These are phyloP conservation scores for Arthrinium puccinioides DNA, from an alignment of 2,329 filamentous ascomycete genomes.

Conservation along the genomic window DNA sequence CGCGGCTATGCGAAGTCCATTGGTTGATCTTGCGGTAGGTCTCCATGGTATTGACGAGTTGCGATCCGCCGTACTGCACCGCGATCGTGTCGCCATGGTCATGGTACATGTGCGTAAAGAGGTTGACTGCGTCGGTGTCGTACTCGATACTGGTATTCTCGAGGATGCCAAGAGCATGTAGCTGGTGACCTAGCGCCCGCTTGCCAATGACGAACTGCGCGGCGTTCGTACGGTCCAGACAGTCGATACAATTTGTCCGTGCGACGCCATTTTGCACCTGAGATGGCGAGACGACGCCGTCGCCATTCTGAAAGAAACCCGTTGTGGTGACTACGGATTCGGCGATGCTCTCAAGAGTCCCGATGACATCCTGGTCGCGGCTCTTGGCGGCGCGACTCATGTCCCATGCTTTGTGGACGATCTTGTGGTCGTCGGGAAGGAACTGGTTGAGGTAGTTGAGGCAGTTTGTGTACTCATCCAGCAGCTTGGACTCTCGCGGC, in stretches of 20 bases:
- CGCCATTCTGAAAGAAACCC: conserved; percentile 92
- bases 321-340: conserved; percentile 80
- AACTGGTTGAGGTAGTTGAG: conserved; percentile 94
- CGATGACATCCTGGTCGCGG: conserved; percentile 89
- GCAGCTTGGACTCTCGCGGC: conserved; percentile 83
- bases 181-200: conserved; percentile 81
- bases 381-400: conserved; percentile 95
- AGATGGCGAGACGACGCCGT: conserved; percentile 56
- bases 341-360: conserved; percentile 81
- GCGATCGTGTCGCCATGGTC: conserved; percentile 97
- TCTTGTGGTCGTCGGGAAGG: conserved; percentile 73
- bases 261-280: conserved; percentile 86
- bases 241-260: conserved; percentile 96
- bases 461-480: conserved; percentile 80
- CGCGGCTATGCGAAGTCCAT: conserved; percentile 93
- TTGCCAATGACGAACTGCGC: conserved; percentile 98
- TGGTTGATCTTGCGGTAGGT: conserved; percentile 99
- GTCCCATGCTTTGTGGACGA: conserved; percentile 93
- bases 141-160: conserved; percentile 74
- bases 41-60: conserved; percentile 98
- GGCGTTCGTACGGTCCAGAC: conserved; percentile 91
- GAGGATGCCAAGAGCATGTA: conserved; percentile 86
- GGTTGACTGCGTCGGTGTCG: conserved; percentile 90
- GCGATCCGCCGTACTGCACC: conserved; percentile 93
- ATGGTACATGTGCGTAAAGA: conserved; percentile 98